Percentiles rank a stretch among this genome's conserved stretches.
Conservation (phyloP, 2,329 filamentous ascomycete genomes). For the Penicillium sp. region DNA sequence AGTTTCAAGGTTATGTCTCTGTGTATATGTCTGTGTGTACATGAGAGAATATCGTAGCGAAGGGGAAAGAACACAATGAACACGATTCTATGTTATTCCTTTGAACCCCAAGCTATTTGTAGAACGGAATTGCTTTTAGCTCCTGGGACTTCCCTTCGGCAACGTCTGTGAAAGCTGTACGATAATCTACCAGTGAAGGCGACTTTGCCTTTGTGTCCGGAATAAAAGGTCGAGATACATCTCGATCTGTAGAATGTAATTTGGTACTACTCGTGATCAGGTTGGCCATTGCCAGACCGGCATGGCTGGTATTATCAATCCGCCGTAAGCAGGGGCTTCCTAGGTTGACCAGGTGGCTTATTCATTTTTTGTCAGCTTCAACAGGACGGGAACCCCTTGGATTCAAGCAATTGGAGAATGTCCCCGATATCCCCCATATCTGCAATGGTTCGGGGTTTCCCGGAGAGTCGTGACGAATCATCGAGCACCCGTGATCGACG, state of each 20-base stretch:
- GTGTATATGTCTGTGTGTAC: not conserved
- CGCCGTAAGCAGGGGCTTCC: conserved; percentile 30
- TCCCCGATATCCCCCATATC: not conserved
- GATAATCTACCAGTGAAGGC: conserved; percentile 37
- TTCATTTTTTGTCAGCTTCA: not conserved
- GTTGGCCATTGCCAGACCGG: conserved; percentile 69
- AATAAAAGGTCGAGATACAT: conserved; percentile 53
- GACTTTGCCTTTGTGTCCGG: conserved; percentile 48
- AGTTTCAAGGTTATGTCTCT: not conserved
- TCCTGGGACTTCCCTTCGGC: not conserved
- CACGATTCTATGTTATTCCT: not conserved
- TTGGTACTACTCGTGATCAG: conserved; percentile 75
- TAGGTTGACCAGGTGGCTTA: not conserved
- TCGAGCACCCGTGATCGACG: not conserved
- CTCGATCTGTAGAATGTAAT: conserved; percentile 59
- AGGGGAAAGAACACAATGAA: not conserved
- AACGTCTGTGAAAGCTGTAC: not conserved
- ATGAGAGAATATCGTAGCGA: not conserved
- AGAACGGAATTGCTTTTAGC: not conserved
- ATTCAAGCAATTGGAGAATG: conserved; percentile 8
- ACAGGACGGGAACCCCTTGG: conserved; percentile 9
- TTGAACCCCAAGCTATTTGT: not conserved
- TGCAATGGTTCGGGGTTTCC: conserved; percentile 3
- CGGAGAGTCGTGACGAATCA: not conserved
- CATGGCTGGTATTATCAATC: conserved; percentile 76